These are phyloP conservation scores for Porphyrellus sp. DNA, from an alignment of 1,284 basidiomycete genomes.

Conservation along the genomic window DNA sequence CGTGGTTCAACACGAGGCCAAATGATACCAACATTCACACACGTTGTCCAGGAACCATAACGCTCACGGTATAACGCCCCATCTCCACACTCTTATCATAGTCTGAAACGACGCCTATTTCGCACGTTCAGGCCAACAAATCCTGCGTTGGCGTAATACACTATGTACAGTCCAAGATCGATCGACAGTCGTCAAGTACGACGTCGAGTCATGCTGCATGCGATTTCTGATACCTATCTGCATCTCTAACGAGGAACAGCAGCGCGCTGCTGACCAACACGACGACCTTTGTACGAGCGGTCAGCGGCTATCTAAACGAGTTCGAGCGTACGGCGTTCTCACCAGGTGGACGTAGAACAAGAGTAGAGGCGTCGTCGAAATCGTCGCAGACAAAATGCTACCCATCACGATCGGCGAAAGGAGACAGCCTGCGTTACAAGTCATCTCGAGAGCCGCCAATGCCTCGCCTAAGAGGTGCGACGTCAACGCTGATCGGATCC, in stretches of 20 bases:
- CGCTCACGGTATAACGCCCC: too few relatives aligned
- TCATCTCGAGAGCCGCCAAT: conserved; percentile 34
- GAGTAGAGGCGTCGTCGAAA: conserved; percentile 16
- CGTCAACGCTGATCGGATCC: not conserved
- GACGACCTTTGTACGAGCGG: conserved; percentile 11
- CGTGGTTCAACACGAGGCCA: too few relatives aligned
- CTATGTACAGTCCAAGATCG: too few relatives aligned
- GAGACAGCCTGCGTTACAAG: conserved; percentile 22
- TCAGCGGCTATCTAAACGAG: not conserved
- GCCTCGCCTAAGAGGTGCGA: conserved; percentile 28
- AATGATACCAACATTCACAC: too few relatives aligned
- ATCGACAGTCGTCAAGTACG: too few relatives aligned
- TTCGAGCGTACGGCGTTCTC: not conserved
- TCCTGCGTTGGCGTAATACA: too few relatives aligned
- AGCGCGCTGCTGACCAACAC: conserved; percentile 10
- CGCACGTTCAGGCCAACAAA: too few relatives aligned
- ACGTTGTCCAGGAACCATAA: too few relatives aligned
- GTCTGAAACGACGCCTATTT: too few relatives aligned
- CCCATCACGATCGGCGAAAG: conserved; percentile 32
- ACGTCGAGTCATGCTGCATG: too few relatives aligned
- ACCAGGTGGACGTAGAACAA: conserved; percentile 28
- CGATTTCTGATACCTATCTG: conserved; percentile 14
- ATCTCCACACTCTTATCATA: too few relatives aligned
- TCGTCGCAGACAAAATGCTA: conserved; percentile 18
- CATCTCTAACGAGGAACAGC: conserved; percentile 26